Conservation (phyloP, 2,329 filamentous ascomycete species). For the Byssochlamys sp. region DNA sequence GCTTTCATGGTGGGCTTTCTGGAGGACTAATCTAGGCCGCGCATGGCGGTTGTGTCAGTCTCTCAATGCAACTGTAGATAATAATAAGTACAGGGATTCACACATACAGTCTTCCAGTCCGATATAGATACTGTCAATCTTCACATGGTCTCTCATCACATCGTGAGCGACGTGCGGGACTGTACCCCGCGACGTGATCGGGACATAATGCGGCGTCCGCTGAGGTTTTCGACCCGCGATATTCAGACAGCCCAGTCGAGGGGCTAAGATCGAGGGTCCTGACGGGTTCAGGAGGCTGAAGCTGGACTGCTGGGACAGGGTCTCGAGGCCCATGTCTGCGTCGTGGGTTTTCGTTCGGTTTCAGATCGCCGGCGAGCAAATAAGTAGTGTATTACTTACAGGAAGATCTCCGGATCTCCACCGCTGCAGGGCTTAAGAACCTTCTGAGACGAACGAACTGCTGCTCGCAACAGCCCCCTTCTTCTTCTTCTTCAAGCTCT, state of each 20-base stretch:
- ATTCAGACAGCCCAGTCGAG: conserved; percentile 59
- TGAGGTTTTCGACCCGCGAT: conserved; percentile 56
- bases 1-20: conserved; percentile 43
- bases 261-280: conserved; percentile 27
- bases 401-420: not conserved
- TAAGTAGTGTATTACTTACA: not conserved
- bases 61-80: conserved; percentile 8
- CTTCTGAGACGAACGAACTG: not conserved
- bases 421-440: not conserved
- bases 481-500: not conserved
- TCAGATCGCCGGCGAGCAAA: not conserved
- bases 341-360: not conserved
- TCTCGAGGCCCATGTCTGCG: conserved; percentile 20
- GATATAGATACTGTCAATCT: conserved; percentile 63
- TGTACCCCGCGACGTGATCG: conserved; percentile 69
- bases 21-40: conserved; percentile 48
- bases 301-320: conserved; percentile 22
- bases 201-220: conserved; percentile 73
- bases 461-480: not conserved
- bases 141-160: conserved; percentile 56
- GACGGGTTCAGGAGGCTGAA: conserved; percentile 28
- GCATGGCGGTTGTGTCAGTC: conserved; percentile 22
- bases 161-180: conserved; percentile 86
- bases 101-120: conserved; percentile 84
- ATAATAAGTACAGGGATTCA: not conserved